phyloP scores from a whole-genome alignment of 73 alveolate species.

The Paramecium bursaria region DNA sequence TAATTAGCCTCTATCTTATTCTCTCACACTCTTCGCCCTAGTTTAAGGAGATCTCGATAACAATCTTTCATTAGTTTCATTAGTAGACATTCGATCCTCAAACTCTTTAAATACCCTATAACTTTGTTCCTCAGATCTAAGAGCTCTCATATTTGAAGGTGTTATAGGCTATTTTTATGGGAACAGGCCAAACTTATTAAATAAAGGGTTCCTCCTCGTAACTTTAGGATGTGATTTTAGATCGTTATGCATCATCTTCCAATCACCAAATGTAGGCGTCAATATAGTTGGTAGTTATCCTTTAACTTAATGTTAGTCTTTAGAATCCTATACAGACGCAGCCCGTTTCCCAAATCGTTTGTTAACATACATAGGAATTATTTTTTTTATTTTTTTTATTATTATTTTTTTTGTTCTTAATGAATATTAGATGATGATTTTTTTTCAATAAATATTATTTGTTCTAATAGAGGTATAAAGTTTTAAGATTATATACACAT shows the following conservation, averaged over 20 bases:
- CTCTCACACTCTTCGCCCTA: too few relatives aligned
- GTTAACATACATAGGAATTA: too few relatives aligned
- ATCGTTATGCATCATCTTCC: conserved; percentile 49
- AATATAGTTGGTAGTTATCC: conserved; percentile 3
- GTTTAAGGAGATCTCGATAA: too few relatives aligned
- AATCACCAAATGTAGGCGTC: conserved; percentile 57
- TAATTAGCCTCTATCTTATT: not conserved
- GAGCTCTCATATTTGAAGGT: conserved; percentile 43
- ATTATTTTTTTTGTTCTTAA: too few relatives aligned
- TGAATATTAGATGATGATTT: too few relatives aligned
- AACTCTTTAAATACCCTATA: conserved; percentile 2
- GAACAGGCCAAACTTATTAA: conserved; percentile 37
- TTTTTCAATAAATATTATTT: too few relatives aligned
- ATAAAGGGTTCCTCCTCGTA: conserved; percentile 48
- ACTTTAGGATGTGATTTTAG: conserved; percentile 29
- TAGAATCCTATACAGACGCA: too few relatives aligned
- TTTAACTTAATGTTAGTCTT: too few relatives aligned
- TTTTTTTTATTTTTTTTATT: too few relatives aligned
- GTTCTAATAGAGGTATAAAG: too few relatives aligned
- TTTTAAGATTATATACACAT: too few relatives aligned
- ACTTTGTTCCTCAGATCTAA: conserved; percentile 51
- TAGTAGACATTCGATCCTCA: conserved; percentile 39
- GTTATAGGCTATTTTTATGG: conserved; percentile 13
- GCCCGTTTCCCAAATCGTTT: too few relatives aligned
- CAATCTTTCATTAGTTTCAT: conserved; percentile 45